These are phyloP conservation scores for Aspergillus hiratsukae DNA, from an alignment of 2,329 filamentous ascomycete species.

Conservation along the genomic window DNA sequence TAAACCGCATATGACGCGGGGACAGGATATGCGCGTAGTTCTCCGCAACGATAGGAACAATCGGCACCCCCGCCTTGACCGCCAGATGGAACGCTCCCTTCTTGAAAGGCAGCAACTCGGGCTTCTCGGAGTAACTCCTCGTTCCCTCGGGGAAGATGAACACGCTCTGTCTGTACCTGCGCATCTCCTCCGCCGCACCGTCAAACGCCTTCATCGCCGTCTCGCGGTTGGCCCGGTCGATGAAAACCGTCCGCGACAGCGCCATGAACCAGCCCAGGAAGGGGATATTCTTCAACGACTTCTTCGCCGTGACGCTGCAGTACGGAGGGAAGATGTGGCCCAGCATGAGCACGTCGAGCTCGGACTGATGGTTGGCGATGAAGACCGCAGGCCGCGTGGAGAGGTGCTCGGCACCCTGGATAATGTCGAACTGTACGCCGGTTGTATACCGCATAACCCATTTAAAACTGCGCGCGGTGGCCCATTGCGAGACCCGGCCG, in stretches of 20 bases:
- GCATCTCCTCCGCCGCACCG: slow-evolving; percentile 76
- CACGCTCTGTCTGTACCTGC: slow-evolving; percentile 57
- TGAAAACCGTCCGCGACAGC: slow-evolving; percentile 86
- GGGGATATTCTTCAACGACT: slow-evolving; percentile 70
- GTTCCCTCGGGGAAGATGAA: slow-evolving; percentile 72
- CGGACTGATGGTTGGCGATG: slow-evolving; percentile 91
- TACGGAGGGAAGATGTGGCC: slow-evolving; percentile 84
- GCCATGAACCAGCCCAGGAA: slow-evolving; percentile 94
- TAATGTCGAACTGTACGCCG: slow-evolving; percentile 68
- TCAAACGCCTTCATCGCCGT: slow-evolving; percentile 82
- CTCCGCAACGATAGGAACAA: slow-evolving; percentile 78
- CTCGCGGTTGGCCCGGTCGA: slow-evolving; percentile 80
- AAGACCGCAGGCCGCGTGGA: slow-evolving; percentile 78
- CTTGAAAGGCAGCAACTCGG: slow-evolving; percentile 88
- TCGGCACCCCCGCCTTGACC: slow-evolving; percentile 86
- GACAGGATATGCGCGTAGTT: slow-evolving; percentile 74
- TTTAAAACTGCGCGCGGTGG: slow-evolving; percentile 73
- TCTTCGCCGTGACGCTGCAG: slow-evolving; percentile 91
- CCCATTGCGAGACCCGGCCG: slow-evolving; percentile 79
- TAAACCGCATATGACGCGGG: slow-evolving; percentile 61
- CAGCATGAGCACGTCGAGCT: slow-evolving; percentile 90
- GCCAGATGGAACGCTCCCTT: slow-evolving; percentile 98
- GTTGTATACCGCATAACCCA: slow-evolving; percentile 69
- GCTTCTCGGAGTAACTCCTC: slow-evolving; percentile 77
- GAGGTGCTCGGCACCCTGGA: slow-evolving; percentile 65